A percentile compares a stretch with the other conserved stretches of the same genome.
These are phyloP conservation scores for Tricholoma sp. DNA, from an alignment of 768 basidiomycete genomes.

Conservation along the genomic window DNA sequence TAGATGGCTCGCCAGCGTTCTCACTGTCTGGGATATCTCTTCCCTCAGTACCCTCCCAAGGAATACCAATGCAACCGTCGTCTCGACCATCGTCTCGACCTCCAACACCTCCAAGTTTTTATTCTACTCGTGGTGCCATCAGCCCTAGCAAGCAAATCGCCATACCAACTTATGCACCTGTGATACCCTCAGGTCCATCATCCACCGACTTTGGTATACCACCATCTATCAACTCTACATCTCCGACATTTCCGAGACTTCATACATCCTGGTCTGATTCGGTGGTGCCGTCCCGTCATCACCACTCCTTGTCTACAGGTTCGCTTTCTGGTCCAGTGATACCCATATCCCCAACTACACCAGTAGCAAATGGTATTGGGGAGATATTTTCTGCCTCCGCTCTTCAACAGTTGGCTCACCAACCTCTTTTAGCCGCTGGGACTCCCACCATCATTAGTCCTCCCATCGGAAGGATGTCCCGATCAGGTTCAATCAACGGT, in stretches of 20 bases:
- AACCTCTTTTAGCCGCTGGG: conserved; percentile 8
- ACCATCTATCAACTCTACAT: conserved; percentile 8
- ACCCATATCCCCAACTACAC: conserved; percentile 12
- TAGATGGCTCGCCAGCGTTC: conserved; percentile 8
- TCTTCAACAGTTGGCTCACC: conserved; percentile 16
- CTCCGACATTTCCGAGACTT: conserved; percentile 25
- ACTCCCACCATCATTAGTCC: conserved; percentile 22
- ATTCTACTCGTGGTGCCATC: conserved; percentile 24
- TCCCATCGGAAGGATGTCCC: conserved; percentile 49
- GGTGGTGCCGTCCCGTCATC: conserved; percentile 31
- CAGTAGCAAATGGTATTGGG: conserved; percentile 10
- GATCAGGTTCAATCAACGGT: conserved; percentile 52
- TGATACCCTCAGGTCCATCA: conserved; percentile 15
- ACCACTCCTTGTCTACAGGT: conserved; percentile 38
- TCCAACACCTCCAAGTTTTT: conserved; percentile 28
- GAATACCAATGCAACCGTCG: conserved; percentile 6
- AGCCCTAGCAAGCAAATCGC: conserved; percentile 21
- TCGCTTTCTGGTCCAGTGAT: conserved; percentile 22
- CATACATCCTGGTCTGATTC: conserved; percentile 37
- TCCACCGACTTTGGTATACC: conserved; percentile 17
- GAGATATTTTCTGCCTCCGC: conserved; percentile 16
- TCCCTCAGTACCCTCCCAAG: conserved; percentile 7
- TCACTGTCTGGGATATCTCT: conserved; percentile 10
- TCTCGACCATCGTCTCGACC: conserved; percentile 33
- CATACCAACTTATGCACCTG: conserved; percentile 17